Conservation (phyloP, 257 asterid genomes). For the Solanum gracilifrons region DNA sequence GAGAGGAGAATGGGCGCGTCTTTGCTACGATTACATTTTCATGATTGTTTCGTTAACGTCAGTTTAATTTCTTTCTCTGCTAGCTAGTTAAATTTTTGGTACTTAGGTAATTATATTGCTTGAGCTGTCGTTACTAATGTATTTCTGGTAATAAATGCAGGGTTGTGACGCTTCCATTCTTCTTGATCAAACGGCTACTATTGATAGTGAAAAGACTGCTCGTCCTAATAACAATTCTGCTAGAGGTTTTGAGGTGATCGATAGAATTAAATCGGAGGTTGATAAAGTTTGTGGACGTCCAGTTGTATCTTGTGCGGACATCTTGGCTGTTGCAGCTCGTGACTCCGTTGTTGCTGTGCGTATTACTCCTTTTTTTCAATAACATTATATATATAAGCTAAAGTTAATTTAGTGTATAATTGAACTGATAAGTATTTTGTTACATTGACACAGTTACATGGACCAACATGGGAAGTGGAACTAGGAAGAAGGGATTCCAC, state of each 20-base stretch:
- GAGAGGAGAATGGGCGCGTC: no score
- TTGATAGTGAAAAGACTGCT: constrained; percentile 26
- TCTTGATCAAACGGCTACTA: constrained; percentile 19
- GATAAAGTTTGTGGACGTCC: constrained; percentile 24
- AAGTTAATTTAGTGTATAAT: background rate
- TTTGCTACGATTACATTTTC: no score
- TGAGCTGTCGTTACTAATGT: background rate
- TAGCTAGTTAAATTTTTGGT: background rate
- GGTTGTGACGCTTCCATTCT: constrained; percentile 46
- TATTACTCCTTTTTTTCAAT: background rate
- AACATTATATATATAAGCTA: background rate
- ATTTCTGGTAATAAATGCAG: background rate
- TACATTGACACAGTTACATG: no score
- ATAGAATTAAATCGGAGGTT: constrained; percentile 27
- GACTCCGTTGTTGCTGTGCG: constrained; percentile 6
- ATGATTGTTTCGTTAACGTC: no score
- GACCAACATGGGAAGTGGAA: no score
- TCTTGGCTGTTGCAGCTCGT: constrained; percentile 47
- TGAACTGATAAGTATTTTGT: no score
- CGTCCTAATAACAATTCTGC: constrained; percentile 10
- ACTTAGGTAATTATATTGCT: background rate
- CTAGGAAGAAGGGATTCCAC: constrained; percentile 18
- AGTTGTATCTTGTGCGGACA: constrained; percentile 47
- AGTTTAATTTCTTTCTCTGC: no score
- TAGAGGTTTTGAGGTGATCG: constrained; percentile 43